Evolutionary conservation across 2,329 filamentous ascomycete species (phyloP).

Genomic region (Fusarium buxicola): DNA sequence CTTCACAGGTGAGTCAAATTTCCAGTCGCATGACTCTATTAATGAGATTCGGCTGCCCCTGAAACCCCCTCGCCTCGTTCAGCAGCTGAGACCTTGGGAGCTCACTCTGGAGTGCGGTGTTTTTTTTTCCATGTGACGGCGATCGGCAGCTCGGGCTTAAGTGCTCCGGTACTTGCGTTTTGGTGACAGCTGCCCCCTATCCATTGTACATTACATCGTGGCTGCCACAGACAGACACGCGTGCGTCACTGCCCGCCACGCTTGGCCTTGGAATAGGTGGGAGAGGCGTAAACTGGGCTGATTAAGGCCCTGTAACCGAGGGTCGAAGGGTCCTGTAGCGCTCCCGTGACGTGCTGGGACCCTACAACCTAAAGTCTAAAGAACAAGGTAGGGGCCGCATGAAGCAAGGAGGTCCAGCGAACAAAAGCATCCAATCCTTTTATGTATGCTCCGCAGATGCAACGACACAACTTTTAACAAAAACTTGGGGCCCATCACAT

Average conservation of each 20-base stretch:
- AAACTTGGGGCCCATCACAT: slow-evolving; percentile 15
- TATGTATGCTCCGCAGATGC: slow-evolving; percentile 26
- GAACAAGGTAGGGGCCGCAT: slow-evolving; percentile 10
- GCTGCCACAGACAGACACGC: slow-evolving; percentile 27
- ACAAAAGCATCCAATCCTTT: slow-evolving; percentile 30
- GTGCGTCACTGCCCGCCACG: slow-evolving; percentile 40
- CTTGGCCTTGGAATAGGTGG: slow-evolving; percentile 33
- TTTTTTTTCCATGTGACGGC: slow-evolving; percentile 37
- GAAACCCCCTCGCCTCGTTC: slow-evolving; percentile 29
- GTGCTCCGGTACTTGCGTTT: slow-evolving; percentile 27
- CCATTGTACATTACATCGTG: slow-evolving; percentile 25
- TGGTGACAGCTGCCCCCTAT: slow-evolving; percentile 13
- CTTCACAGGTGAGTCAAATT: slow-evolving; percentile 27
- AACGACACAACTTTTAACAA: slow-evolving; percentile 29
- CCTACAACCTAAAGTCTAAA: slow-evolving; percentile 19
- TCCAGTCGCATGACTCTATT: slow-evolving; percentile 30
- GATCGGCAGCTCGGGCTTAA: slow-evolving; percentile 29
- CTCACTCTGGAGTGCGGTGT: slow-evolving; percentile 9
- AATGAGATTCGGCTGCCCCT: slow-evolving; percentile 23
- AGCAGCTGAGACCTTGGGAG: slow-evolving; percentile 27
- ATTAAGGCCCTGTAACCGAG: slow-evolving; percentile 27
- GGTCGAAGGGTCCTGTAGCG: slow-evolving; percentile 28
- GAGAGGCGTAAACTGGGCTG: slow-evolving; percentile 26
- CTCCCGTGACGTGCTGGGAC: slow-evolving; percentile 37
- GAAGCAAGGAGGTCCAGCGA: slow-evolving; percentile 8